Percentiles rank a stretch among this genome's conserved stretches.
Conservation (phyloP, 2,329 filamentous ascomycete species). For the Acarospora socialis region DNA sequence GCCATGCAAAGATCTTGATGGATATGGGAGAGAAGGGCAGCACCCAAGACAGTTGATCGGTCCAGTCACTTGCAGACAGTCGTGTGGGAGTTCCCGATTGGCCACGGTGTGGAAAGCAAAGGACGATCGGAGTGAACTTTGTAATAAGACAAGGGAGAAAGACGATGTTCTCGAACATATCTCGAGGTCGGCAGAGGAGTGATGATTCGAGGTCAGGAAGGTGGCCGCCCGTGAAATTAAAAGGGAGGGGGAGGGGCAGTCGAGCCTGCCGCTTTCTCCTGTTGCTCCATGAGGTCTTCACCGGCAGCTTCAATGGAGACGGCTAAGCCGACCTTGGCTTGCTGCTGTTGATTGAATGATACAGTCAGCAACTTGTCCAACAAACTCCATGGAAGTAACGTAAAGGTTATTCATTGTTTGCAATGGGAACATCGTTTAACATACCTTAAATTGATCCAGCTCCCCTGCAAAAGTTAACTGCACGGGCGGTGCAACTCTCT, state of each 20-base stretch:
- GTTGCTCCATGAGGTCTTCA: conserved; percentile 78
- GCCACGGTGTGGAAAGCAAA: too few relatives aligned
- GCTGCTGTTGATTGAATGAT: conserved; percentile 46
- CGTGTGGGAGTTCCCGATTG: too few relatives aligned
- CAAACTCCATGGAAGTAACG: conserved; percentile 8
- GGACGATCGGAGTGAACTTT: too few relatives aligned
- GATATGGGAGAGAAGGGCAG: too few relatives aligned
- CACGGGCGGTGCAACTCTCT: conserved; percentile 84
- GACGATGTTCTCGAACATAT: conserved; percentile 19
- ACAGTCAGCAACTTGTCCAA: not conserved
- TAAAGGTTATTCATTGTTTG: conserved; percentile 18
- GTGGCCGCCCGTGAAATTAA: conserved; percentile 20
- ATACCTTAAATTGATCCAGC: conserved; percentile 88
- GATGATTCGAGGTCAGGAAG: conserved; percentile 11
- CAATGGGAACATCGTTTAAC: conserved; percentile 23
- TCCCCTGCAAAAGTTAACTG: conserved; percentile 91
- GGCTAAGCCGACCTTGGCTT: conserved; percentile 85
- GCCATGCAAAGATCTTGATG: too few relatives aligned
- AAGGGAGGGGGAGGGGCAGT: conserved; percentile 35
- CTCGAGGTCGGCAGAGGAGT: too few relatives aligned
- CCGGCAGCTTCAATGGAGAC: conserved; percentile 78
- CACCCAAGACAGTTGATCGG: too few relatives aligned
- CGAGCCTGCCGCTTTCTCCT: conserved; percentile 40
- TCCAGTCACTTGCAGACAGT: too few relatives aligned
- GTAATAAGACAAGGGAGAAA: conserved; percentile 30